Evolutionary conservation across 1,284 basidiomycete genomes (phyloP).

Genomic region (Meira miltonrushii): DNA sequence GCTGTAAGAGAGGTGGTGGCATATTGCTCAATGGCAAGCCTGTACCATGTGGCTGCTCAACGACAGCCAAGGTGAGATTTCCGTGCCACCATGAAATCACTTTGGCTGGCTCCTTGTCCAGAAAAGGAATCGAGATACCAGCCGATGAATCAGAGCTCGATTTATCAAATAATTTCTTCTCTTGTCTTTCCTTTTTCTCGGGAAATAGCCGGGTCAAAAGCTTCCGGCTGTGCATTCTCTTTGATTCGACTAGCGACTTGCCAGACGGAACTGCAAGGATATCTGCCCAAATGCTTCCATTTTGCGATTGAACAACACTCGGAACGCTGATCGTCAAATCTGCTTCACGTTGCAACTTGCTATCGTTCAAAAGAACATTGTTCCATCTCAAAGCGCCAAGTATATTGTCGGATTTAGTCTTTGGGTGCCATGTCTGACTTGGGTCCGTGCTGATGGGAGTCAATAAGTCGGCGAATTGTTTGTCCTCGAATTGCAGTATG

Average conservation of each 20-base stretch:
- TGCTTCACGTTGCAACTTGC: slow-evolving; percentile 16
- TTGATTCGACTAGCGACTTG: slow-evolving; percentile 3
- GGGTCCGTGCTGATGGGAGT: no score
- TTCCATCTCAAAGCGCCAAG: slow-evolving; percentile 32
- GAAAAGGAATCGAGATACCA: not conserved
- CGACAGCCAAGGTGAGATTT: slow-evolving; percentile 80
- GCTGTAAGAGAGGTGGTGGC: slow-evolving; percentile 60
- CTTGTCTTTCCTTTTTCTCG: slow-evolving; percentile 68
- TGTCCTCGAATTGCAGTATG: slow-evolving; percentile 6
- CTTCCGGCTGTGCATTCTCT: slow-evolving; percentile 13
- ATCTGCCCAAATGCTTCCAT: slow-evolving; percentile 65
- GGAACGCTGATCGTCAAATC: slow-evolving; percentile 23
- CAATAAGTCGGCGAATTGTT: slow-evolving; percentile 20
- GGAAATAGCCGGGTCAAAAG: slow-evolving; percentile 71
- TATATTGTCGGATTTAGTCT: not conserved
- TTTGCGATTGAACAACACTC: slow-evolving; percentile 19
- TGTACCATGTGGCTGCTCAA: slow-evolving; percentile 59
- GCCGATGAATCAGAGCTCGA: slow-evolving; percentile 56
- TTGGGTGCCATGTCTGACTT: not conserved
- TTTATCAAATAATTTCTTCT: slow-evolving; percentile 69
- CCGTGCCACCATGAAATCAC: slow-evolving; percentile 77
- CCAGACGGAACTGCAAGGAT: slow-evolving; percentile 64
- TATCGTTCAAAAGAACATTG: slow-evolving; percentile 23
- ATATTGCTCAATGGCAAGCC: slow-evolving; percentile 61
- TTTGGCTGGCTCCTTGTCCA: slow-evolving; percentile 21